Base-by-base conservation (phyloP, 352 stramenopile species). In the Stephanocyclus meneghinianus region DNA sequence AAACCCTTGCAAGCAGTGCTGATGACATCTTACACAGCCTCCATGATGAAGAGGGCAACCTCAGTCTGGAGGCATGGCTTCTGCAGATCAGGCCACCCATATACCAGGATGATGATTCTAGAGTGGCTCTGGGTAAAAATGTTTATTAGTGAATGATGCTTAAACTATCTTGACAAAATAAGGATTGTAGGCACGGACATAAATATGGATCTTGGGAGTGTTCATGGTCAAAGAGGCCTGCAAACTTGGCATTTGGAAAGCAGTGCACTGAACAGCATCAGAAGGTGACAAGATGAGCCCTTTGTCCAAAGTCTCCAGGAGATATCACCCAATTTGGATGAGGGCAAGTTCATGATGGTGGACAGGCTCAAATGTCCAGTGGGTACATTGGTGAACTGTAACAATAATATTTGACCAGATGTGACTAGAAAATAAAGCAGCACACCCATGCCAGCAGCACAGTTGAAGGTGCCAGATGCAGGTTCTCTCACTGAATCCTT, bases 31-130 rank as follows among this genome's bases (percentile, higher is more conserved):
- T 26, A 26, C 21, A 26, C 21, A 26, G 21, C 21, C 21, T 26
- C 21, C 21, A 26, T 26, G 21, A 1, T 26, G 21, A 37, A 47
- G 0, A 78, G 60, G 13, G 72, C 47, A 56, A 87, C 81, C 15
- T 64, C 29, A 32, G 72, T 62, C 40, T 84, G 72, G 2, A 89
- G 47, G 15, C 74, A 48, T 11, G 56, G 71, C 68, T 70, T 72
- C 83, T 76, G 87, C 0, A 86, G 15, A 7, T 84, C 2, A 7
- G 80, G 83, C 37, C 64, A 80, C 26, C 57, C 67, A 44, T 6
- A n/a, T 6, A 85, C 30, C 0, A 56, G 42, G 40, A 89, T 82
- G 48, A 89, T 56, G 60, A 76, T 87, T 9, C 80, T 76, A 40
- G 64, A 80, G 18, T 80, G 60, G 21, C 69, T 84, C 1, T 56